Percentiles rank a stretch among this genome's conserved stretches.
Conservation (phyloP, 1,139 yeast species). For the Debaryomycetaceae sp. region DNA sequence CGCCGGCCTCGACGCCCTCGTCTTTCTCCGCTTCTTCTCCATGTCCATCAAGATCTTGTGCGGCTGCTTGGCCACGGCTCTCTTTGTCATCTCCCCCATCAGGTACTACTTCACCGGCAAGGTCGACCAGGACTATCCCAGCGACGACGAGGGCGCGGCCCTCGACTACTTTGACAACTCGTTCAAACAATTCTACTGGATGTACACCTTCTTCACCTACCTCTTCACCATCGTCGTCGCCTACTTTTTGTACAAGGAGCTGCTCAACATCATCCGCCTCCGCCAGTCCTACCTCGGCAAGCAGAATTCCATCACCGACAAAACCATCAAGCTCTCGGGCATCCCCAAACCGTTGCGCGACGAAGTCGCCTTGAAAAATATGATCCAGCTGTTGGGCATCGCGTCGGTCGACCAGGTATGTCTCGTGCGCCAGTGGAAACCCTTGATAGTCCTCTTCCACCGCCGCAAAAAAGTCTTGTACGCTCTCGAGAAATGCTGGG, state of each 20-base stretch:
- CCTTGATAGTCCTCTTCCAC: conserved; percentile 53
- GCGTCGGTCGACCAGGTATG: conserved; percentile 71
- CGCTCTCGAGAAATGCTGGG: conserved; percentile 65
- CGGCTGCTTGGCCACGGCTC: conserved; percentile 50
- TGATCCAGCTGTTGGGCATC: conserved; percentile 66
- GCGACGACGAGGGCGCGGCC: conserved; percentile 25
- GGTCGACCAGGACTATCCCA: conserved; percentile 41
- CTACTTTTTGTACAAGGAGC: conserved; percentile 52
- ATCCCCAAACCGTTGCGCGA: conserved; percentile 77
- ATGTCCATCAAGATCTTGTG: conserved; percentile 59
- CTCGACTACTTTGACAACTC: conserved; percentile 4
- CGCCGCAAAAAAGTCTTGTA: conserved; percentile 43
- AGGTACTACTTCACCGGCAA: conserved; percentile 62
- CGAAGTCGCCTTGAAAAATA: conserved; percentile 55
- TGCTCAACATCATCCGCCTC: conserved; percentile 59
- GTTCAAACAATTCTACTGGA: conserved; percentile 13
- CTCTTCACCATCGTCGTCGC: conserved; percentile 65
- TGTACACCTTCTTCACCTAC: conserved; percentile 81
- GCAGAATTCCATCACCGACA: conserved; percentile 84
- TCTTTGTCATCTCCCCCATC: conserved; percentile 62
- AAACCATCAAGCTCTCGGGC: conserved; percentile 83
- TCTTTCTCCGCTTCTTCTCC: conserved; percentile 68
- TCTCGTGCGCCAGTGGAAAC: conserved; percentile 79
- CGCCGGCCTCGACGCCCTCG: conserved; percentile 93
- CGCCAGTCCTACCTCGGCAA: conserved; percentile 79